Evolutionary conservation across 2,329 filamentous ascomycete species (phyloP), one percentile per base, ranked within the genome.

Genomic region (Chrysosporium keratinophilum): DNA sequence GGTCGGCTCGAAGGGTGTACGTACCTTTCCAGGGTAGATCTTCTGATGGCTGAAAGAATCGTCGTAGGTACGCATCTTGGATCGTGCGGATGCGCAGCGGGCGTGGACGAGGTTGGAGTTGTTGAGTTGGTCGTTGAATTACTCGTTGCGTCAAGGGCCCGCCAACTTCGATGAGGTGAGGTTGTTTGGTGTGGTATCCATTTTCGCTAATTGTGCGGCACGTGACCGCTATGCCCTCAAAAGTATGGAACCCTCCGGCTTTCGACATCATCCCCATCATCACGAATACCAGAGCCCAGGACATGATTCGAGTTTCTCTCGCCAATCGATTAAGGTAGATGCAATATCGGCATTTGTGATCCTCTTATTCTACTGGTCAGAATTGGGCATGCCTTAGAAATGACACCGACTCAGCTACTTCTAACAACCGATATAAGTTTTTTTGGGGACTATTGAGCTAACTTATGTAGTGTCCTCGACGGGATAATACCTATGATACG

Each of bases 1-100:
- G 14, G 17, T 39, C 17, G 33, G 19, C 12, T 19, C 7, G 14
- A 5, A 46, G 34, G 20, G 12, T 58, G 56, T 62, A 73, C 79
- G 73, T 78, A 86, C 83, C 83, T 86, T 86, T 75, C 83, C 83
- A 70, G 83, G 83, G 79, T 86, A 87, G 77, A 87, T 86, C 78
- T 84, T 86, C 76, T 82, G 77, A 69, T 82, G 83, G 75, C 80
- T 83, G 81, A 87, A 87, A 69, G 81, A 79, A 71, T 87, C 83
- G 77, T 87, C 83, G 83, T 85, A 87, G 75, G 81, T 84, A 78
- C 81, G 79, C 81, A 84, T 84, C 71, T 78, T 82, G 78, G 52
- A 51, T 56, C 28, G 51, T 58, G 65, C 62, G 64, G 69, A 71
- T 72, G 71, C 70, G 70, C 67, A 67, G 67, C 67, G 67, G 68